Conservation (phyloP, 495 filamentous ascomycete species). For the Penicillium riverlandense region DNA sequence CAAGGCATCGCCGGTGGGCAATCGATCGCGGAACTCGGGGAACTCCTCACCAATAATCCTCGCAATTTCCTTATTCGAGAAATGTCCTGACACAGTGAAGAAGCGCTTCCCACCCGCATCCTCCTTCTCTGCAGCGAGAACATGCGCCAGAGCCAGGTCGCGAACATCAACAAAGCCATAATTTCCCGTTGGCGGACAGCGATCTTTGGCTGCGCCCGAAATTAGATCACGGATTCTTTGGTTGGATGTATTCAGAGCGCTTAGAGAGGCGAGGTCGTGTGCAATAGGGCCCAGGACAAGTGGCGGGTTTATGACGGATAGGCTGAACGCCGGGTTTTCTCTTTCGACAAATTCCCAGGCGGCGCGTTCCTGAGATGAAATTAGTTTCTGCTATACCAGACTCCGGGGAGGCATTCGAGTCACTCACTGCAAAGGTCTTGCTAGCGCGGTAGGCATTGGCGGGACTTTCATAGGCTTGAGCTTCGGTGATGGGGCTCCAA, state of each 20-base stretch:
- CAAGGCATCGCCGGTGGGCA: constrained; percentile 36
- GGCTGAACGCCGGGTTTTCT: constrained; percentile 53
- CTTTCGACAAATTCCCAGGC: constrained; percentile 62
- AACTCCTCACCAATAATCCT: constrained; percentile 52
- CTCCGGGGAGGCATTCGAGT: background rate
- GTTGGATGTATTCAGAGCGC: constrained; percentile 53
- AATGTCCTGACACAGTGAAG: constrained; percentile 48
- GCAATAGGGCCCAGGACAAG: constrained; percentile 54
- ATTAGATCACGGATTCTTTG: constrained; percentile 39
- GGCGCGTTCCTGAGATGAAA: constrained; percentile 35
- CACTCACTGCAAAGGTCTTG: constrained; percentile 33
- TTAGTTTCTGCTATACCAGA: background rate
- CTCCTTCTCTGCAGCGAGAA: constrained; percentile 48
- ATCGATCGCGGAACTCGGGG: constrained; percentile 43
- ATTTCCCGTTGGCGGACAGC: constrained; percentile 42
- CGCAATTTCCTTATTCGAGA: constrained; percentile 47
- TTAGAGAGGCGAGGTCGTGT: constrained; percentile 40
- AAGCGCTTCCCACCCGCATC: constrained; percentile 55
- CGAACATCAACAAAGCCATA: constrained; percentile 50
- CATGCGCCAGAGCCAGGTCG: constrained; percentile 53
- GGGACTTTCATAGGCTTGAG: constrained; percentile 40
- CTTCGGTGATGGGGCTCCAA: constrained; percentile 71
- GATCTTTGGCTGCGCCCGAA: constrained; percentile 46
- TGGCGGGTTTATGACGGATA: constrained; percentile 54
- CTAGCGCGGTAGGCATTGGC: constrained; percentile 38